Conservation (phyloP, 345 rosid species). For the Sonneratia alba region DNA sequence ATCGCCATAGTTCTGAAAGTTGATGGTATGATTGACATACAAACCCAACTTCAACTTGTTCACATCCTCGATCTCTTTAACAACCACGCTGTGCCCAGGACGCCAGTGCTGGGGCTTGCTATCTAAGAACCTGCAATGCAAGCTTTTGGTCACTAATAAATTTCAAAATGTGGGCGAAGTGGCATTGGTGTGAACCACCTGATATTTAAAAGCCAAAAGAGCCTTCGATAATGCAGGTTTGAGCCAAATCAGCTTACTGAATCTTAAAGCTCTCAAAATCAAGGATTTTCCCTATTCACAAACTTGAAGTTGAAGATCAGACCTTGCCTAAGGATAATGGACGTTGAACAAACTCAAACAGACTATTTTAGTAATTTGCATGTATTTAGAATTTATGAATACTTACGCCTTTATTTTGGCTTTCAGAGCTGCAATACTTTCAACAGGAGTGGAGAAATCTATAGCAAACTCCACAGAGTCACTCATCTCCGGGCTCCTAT, state of each 20-base stretch:
- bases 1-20: conserved; percentile 52
- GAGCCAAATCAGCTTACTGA: too few relatives aligned
- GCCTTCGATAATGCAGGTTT: too few relatives aligned
- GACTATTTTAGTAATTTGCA: not conserved
- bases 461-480: conserved; percentile 60
- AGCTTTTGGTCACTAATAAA: not conserved
- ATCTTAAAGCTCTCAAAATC: too few relatives aligned
- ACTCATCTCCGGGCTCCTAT: conserved; percentile 78
- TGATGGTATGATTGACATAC: conserved; percentile 50
- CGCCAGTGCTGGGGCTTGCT: conserved; percentile 60
- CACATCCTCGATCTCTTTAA: conserved; percentile 61
- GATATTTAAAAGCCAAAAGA: too few relatives aligned
- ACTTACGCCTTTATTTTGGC: conserved; percentile 44
- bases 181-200: too few relatives aligned
- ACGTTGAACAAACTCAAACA: too few relatives aligned
- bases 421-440: conserved; percentile 43
- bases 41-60: conserved; percentile 65
- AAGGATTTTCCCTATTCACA: too few relatives aligned
- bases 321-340: too few relatives aligned
- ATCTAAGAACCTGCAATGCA: conserved; percentile 56
- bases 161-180: not conserved
- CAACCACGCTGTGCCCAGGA: conserved; percentile 35
- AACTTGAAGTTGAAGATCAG: too few relatives aligned
- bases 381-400: not conserved
- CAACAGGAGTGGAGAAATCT: conserved; percentile 46